Conservation (phyloP, 179 eudicot genomes). For the Corrigiola litoralis region DNA sequence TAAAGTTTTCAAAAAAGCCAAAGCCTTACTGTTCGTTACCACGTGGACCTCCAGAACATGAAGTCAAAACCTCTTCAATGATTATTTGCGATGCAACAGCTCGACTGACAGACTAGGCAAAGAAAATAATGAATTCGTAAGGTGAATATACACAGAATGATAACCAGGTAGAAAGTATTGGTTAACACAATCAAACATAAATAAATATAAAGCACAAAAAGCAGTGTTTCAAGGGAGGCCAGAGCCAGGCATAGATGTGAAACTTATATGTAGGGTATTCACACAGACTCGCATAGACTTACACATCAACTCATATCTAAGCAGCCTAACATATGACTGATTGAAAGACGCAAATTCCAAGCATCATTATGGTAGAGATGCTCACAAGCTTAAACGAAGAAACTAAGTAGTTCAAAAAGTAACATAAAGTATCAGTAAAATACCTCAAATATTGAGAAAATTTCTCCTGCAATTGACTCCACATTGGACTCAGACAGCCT, state of each 20-base stretch:
- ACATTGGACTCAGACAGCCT: constrained; percentile 85
- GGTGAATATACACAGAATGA: background rate
- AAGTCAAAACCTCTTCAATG: constrained; percentile 70
- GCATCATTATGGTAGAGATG: too few relatives aligned
- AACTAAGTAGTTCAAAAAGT: too few relatives aligned
- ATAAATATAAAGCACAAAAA: background rate
- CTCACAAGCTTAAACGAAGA: too few relatives aligned
- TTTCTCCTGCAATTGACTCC: constrained; percentile 73
- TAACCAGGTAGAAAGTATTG: background rate
- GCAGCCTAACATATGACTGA: background rate
- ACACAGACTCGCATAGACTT: too few relatives aligned
- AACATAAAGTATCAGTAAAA: background rate
- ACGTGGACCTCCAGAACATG: constrained; percentile 85
- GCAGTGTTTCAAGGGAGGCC: too few relatives aligned
- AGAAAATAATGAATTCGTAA: background rate
- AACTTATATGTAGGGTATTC: too few relatives aligned
- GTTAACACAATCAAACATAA: background rate
- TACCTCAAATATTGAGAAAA: constrained; percentile 61
- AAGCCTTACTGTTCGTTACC: constrained; percentile 86
- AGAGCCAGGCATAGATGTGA: too few relatives aligned
- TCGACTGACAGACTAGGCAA: constrained; percentile 70
- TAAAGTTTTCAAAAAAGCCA: background rate
- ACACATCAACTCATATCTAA: background rate
- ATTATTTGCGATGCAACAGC: constrained; percentile 62
- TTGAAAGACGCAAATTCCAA: background rate